These are phyloP conservation scores for Entomophthora muscae DNA, from an alignment of 371 early-diverging fungal genomes.

Conservation along the genomic window DNA sequence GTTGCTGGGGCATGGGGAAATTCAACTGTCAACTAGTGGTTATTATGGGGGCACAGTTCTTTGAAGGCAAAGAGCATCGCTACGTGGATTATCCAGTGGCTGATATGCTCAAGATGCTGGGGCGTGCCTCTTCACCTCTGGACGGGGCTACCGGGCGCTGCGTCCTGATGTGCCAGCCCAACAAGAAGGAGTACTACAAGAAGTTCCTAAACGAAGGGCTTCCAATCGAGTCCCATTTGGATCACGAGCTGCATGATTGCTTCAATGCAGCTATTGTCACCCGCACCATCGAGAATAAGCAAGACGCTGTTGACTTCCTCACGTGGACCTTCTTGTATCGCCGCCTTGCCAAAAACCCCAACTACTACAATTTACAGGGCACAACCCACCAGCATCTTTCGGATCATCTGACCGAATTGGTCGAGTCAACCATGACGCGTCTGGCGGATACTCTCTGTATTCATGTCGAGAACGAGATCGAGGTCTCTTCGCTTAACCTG, in stretches of 20 bases:
- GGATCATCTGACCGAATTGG: conserved; percentile 84
- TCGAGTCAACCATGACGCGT: conserved; percentile 77
- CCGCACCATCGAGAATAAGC: conserved; percentile 85
- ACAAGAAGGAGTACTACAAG: conserved; percentile 91
- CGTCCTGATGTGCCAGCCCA: conserved; percentile 82
- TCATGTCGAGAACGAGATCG: conserved; percentile 62
- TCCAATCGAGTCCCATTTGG: conserved; percentile 86
- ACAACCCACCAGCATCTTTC: conserved; percentile 71
- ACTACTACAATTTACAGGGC: conserved; percentile 85
- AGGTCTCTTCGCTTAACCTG: conserved; percentile 70
- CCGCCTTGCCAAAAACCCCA: conserved; percentile 87
- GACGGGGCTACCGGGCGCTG: conserved; percentile 56
- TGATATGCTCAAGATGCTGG: conserved; percentile 94
- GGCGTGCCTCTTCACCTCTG: conserved; percentile 57
- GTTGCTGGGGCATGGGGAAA: conserved; percentile 68
- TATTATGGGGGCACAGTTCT: conserved; percentile 93
- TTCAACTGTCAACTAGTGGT: conserved; percentile 68
- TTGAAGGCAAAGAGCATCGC: conserved; percentile 80
- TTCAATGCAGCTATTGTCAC: conserved; percentile 93
- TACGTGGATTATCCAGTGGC: conserved; percentile 89
- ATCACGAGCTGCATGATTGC: conserved; percentile 76
- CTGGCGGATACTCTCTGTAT: conserved; percentile 79
- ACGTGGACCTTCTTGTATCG: conserved; percentile 96
- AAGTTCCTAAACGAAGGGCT: conserved; percentile 88
- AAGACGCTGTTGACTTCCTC: conserved; percentile 94